Conservation (phyloP, 257 asterid species). For the Solanum tarijense region DNA sequence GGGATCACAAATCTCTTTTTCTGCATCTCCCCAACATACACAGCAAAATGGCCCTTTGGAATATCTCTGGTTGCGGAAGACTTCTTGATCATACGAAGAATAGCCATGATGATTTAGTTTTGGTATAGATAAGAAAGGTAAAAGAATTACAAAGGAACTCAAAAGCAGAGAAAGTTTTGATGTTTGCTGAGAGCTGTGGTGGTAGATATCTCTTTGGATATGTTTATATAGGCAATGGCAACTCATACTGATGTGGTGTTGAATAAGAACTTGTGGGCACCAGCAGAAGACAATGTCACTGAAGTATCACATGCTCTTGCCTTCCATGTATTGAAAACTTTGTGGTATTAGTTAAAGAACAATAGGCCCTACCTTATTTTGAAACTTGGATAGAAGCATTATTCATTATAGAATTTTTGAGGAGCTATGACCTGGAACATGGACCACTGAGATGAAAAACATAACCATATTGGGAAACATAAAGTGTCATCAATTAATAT, state of each 20-base stretch:
- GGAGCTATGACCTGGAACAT: background rate
- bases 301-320: background rate
- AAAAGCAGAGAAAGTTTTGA: background rate
- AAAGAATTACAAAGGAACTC: background rate
- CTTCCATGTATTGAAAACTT: background rate
- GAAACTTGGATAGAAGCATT: background rate
- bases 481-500: background rate
- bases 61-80: background rate
- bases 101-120: background rate
- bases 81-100: background rate
- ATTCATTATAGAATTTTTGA: background rate
- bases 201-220: background rate
- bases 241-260: background rate
- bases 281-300: background rate
- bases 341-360: background rate
- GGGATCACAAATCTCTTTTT: conserved; percentile 28
- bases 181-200: background rate
- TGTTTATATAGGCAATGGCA: background rate
- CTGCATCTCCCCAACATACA: conserved; percentile 40
- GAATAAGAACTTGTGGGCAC: background rate
- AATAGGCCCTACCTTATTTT: background rate
- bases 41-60: conserved; percentile 48
- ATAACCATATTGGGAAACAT: background rate
- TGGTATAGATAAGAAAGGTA: background rate
- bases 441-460: background rate